Conservation (phyloP, 495 filamentous ascomycete genomes). For the Aspergillus bridgeri region DNA sequence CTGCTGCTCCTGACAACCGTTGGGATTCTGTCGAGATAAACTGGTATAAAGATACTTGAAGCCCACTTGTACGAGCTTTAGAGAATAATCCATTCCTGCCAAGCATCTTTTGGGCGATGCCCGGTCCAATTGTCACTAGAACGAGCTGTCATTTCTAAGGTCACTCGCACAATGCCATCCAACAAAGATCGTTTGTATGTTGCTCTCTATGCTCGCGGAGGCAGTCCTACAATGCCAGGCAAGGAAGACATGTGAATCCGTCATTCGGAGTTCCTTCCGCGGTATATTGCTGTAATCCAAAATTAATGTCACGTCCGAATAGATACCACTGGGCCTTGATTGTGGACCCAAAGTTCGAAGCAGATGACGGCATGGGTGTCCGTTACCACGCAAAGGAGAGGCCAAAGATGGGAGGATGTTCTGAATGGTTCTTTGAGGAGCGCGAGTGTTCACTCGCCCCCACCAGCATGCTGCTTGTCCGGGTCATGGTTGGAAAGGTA, state of each 20-base stretch:
- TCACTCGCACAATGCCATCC: too few species aligned
- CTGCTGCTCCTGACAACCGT: too few species aligned
- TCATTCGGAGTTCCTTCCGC: neutral
- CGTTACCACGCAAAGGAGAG: constrained; percentile 34
- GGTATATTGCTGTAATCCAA: constrained; percentile 14
- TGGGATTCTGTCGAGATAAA: too few species aligned
- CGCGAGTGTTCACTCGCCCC: constrained; percentile 17
- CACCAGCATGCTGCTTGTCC: constrained; percentile 38
- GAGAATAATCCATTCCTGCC: too few species aligned
- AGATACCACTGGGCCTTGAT: constrained; percentile 43
- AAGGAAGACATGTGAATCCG: constrained; percentile 27
- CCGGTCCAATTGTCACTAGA: too few species aligned
- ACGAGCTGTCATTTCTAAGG: too few species aligned
- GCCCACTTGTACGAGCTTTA: too few species aligned
- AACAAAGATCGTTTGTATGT: constrained; percentile 39
- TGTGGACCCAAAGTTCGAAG: constrained; percentile 36
- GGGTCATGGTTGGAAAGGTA: constrained; percentile 45
- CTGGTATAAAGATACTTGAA: too few species aligned
- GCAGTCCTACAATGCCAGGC: constrained; percentile 23
- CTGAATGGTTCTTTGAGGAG: constrained; percentile 36
- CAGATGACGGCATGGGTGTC: constrained; percentile 17
- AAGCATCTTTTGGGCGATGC: too few species aligned
- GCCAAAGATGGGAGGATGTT: constrained; percentile 8
- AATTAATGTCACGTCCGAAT: too few species aligned
- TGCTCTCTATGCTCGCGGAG: constrained; percentile 30